Percentiles rank a stretch among this genome's conserved stretches.
Conservation (phyloP, 2,329 filamentous ascomycete genomes). For the Aspergillus sp. region DNA sequence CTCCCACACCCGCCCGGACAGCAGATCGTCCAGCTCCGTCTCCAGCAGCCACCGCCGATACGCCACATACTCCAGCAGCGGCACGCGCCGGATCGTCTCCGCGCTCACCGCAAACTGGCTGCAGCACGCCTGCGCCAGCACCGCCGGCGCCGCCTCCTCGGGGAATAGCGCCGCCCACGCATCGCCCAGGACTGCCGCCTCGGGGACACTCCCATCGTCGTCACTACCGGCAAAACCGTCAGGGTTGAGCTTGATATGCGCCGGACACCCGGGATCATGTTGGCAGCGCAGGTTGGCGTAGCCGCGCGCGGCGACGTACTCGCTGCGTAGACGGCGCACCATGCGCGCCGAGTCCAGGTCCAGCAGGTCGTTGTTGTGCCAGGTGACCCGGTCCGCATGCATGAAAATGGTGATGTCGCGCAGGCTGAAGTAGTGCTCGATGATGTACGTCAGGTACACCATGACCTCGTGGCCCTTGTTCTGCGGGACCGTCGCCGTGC, state of each 20-base stretch:
- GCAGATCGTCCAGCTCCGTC: conserved; percentile 47
- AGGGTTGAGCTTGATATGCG: conserved; percentile 29
- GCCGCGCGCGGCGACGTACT: conserved; percentile 36
- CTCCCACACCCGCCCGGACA: conserved; percentile 53
- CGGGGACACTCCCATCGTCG: conserved; percentile 24
- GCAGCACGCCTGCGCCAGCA: conserved; percentile 55
- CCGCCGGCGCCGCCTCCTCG: conserved; percentile 22
- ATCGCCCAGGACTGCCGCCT: conserved; percentile 26
- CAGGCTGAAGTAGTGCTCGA: conserved; percentile 53
- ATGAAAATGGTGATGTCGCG: conserved; percentile 52
- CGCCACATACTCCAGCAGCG: conserved; percentile 47
- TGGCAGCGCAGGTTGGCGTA: conserved; percentile 43
- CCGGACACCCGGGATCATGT: conserved; percentile 38
- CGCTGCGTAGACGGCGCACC: conserved; percentile 36
- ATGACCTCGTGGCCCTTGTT: conserved; percentile 56
- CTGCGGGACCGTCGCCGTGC: conserved; percentile 43
- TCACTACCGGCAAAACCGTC: conserved; percentile 9
- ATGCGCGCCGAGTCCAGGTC: conserved; percentile 43
- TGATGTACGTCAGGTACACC: conserved; percentile 56
- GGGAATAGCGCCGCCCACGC: conserved; percentile 30
- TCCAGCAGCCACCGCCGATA: conserved; percentile 53
- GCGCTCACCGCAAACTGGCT: conserved; percentile 55
- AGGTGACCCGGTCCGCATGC: conserved; percentile 47
- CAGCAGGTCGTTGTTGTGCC: conserved; percentile 53
- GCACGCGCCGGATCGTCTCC: conserved; percentile 48